Conservation (phyloP, 352 stramenopile genomes). For the Globisporangium middletonii region DNA sequence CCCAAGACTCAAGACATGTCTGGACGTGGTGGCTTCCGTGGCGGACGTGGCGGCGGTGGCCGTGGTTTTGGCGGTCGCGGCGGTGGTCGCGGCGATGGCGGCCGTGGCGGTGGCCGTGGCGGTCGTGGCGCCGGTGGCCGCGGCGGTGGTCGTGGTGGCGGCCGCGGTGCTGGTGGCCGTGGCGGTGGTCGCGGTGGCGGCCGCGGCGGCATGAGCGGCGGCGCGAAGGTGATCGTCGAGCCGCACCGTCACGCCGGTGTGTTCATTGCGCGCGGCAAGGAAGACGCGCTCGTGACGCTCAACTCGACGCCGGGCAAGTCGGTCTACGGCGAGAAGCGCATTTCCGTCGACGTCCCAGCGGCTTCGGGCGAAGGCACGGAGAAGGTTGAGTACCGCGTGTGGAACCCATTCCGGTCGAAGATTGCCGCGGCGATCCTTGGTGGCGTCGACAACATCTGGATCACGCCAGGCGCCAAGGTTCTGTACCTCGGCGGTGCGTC, state of each 20-base stretch:
- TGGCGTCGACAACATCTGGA: slow-evolving; percentile 98
- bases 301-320: slow-evolving; percentile 98
- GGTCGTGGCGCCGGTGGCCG: slow-evolving; percentile 38
- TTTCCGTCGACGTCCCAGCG: slow-evolving; percentile 95
- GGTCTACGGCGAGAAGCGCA: slow-evolving; percentile 99
- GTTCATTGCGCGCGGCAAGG: slow-evolving; percentile 98
- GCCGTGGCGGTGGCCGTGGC: slow-evolving; percentile 39
- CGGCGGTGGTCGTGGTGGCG: slow-evolving; percentile 31
- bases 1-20: slow-evolving; percentile 9
- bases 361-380: slow-evolving; percentile 86
- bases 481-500: slow-evolving; percentile 98
- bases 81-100: slow-evolving; percentile 43
- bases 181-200: slow-evolving; percentile 59
- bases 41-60: slow-evolving; percentile 40
- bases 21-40: slow-evolving; percentile 22
- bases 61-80: slow-evolving; percentile 41
- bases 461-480: slow-evolving; percentile 96
- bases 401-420: slow-evolving; percentile 99
- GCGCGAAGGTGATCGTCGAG: slow-evolving; percentile 96
- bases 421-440: slow-evolving; percentile 98
- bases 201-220: slow-evolving; percentile 91
- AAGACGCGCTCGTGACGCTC: slow-evolving; percentile 98
- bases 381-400: slow-evolving; percentile 99
- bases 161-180: slow-evolving; percentile 34
- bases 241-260: slow-evolving; percentile 97